These are phyloP conservation scores for Plantago coronopus DNA, from an alignment of 305 asterid genomes.

Conservation along the genomic window DNA sequence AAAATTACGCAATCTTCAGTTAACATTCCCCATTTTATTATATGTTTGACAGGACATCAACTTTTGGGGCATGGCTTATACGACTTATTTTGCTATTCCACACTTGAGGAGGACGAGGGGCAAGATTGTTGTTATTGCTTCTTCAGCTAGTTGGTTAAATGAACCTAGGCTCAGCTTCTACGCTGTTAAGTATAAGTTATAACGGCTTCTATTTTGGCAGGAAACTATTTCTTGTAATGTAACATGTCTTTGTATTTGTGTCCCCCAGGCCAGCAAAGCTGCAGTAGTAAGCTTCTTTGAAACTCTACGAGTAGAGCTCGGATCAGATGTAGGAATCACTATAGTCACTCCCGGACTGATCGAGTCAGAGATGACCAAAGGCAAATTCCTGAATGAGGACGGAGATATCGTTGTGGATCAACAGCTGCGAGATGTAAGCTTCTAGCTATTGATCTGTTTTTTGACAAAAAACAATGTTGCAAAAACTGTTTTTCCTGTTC, in stretches of 20 bases:
- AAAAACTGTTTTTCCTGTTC: no score
- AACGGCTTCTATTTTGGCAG: neutral
- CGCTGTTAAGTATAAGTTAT: slow-evolving; percentile 27
- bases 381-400: slow-evolving; percentile 40
- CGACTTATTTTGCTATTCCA: slow-evolving; percentile 50
- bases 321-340: slow-evolving; percentile 45
- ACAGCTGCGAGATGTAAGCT: slow-evolving; percentile 55
- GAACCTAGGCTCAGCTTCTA: slow-evolving; percentile 62
- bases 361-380: slow-evolving; percentile 63
- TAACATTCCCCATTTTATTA: no score
- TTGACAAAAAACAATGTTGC: no score
- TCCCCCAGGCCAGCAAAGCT: slow-evolving; percentile 64
- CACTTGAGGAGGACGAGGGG: slow-evolving; percentile 54
- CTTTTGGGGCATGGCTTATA: slow-evolving; percentile 63
- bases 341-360: slow-evolving; percentile 51
- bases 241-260: neutral
- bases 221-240: no score
- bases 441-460: neutral
- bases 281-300: slow-evolving; percentile 63
- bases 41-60: slow-evolving; percentile 44
- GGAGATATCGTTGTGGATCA: slow-evolving; percentile 49
- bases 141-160: slow-evolving; percentile 54
- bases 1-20: no score
- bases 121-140: slow-evolving; percentile 47
- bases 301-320: slow-evolving; percentile 50